A percentile compares a stretch with the other conserved stretches of the same genome.
phyloP scores from a whole-genome alignment of 208 protist species.

The Leishmania gerbilli region DNA sequence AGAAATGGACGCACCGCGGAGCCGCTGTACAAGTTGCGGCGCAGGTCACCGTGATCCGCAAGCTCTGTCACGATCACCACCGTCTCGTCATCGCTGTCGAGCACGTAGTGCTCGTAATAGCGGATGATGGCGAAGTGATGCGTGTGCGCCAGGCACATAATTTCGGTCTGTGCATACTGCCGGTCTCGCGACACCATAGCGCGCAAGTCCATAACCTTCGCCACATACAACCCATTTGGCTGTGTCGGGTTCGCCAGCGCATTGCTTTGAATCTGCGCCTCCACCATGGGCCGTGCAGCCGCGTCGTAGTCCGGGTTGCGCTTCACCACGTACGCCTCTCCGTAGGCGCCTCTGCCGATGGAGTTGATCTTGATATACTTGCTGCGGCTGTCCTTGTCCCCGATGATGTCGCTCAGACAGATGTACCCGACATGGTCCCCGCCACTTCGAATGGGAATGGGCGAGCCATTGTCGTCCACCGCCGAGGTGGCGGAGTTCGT shows the following conservation, averaged over 20 bases:
- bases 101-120: conserved; percentile 83
- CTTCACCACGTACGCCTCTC: conserved; percentile 82
- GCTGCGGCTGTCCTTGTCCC: conserved; percentile 20
- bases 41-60: conserved; percentile 84
- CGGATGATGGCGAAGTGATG: conserved; percentile 85
- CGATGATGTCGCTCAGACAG: conserved; percentile 37
- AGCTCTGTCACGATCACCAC: conserved; percentile 92
- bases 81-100: conserved; percentile 75
- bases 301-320: conserved; percentile 62
- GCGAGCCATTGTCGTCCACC: conserved; percentile 13
- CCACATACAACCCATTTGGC: conserved; percentile 59
- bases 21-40: conserved; percentile 61
- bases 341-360: conserved; percentile 93
- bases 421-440: conserved; percentile 28
- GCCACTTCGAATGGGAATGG: conserved; percentile 13
- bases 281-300: conserved; percentile 15
- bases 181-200: conserved; percentile 63
- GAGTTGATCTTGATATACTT: conserved; percentile 67
- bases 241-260: conserved; percentile 38
- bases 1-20: conserved; percentile 6
- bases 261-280: conserved; percentile 38
- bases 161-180: conserved; percentile 80
- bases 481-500: not conserved
- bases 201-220: conserved; percentile 85
- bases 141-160: conserved; percentile 86